Base-by-base conservation (phyloP, 331 rosid species). In the Erythrophleum ivorense region DNA sequence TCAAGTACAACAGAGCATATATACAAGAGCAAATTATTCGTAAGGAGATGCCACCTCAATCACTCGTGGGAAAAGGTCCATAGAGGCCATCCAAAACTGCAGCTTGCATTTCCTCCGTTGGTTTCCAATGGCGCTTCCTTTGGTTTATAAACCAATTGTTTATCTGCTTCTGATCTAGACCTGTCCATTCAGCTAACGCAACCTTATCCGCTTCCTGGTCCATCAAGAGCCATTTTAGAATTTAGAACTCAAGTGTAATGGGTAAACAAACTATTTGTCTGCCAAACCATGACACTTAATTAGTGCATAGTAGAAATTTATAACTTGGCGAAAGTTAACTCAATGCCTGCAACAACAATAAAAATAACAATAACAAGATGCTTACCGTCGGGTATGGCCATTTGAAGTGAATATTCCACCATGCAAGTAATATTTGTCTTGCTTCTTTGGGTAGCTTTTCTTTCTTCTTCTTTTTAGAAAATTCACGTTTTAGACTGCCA, bases 351-450 rank as follows among this genome's bases (percentile, higher is more conserved):
- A 64, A 14, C 16, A n/a, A n/a, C n/a, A n/a, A n/a, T n/a, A n/a
- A n/a, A n/a, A n/a, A n/a, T n/a, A n/a, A n/a, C n/a, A 43, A 43
- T 4, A 60, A 14, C 16, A 29, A 78, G 9, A n/a, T 45, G 66
- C 55, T 80, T 87, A 92, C 98, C 78, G 97, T 91, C 13, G 98
- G 97, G 80, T 94, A 94, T 3, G 98, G 98, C 98, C 98, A 94
- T 81, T 87, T 89, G 65, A 80, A 83, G 85, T 94, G 97, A 83
- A 84, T 15, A 79, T 85, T 83, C 98, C 98, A 94, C 98, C 98
- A 94, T 63, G 88, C 86, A 38, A 83, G 88, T 55, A 94, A 85
- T 69, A 78, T 88, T 82, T 89, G 81, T 65, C 79, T 90, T 4
- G 98, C 95, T 65, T 94, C 95, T 76, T 82, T 90, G 0, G 98